Evolutionary conservation across 1,139 yeast species (phyloP), one percentile per base, ranked within the genome.

Genomic region (Saccharomycopsis phalli): DNA sequence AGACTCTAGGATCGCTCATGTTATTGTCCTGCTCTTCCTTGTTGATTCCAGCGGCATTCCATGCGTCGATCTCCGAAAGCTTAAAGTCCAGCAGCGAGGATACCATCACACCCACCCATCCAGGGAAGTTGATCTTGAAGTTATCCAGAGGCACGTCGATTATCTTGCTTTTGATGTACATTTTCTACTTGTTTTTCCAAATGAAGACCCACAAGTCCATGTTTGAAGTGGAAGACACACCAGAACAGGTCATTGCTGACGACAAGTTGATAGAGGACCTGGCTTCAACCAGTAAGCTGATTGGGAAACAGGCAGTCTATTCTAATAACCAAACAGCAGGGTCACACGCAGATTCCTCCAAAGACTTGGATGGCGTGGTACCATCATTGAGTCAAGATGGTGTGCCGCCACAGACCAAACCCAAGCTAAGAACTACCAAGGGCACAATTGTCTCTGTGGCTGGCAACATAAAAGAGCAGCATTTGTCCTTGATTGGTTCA

Each of bases 1-100:
- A 91, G 57, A 87, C 97, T 16, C 91, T 93, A 96, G 77, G 91
- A 23, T 84, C 95, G 2, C 69, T 91, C 51, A 74, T 91, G 78
- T 94, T 94, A 1, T 75, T 91, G 47, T 86, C 95, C 1, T 81
- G 93, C 34, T 81, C 91, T 27, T 87, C 95, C 1, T 68, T 91
- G 51, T 62, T 91, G 54, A 78, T 91, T 46, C 98, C 98, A 3
- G 97, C 98, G 3, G 96, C 97, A 0, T 91, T 88, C 73, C 87
- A 83, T 57, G 86, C 95, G 10, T 73, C 91, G 1, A 21, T 41
- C 21, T 42, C 35, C 16, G 31, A 32, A 13, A 28, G 30, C 4
- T 66, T 86, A 46, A 86, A 87, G 10, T 53, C 58, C 17, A 63
- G 68, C 13, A 47, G 53, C 14, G 50, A 53, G 31, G 56, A 56